These are phyloP conservation scores for Saturnispora gosingensis DNA, from an alignment of 805 yeast species.

Conservation along the genomic window DNA sequence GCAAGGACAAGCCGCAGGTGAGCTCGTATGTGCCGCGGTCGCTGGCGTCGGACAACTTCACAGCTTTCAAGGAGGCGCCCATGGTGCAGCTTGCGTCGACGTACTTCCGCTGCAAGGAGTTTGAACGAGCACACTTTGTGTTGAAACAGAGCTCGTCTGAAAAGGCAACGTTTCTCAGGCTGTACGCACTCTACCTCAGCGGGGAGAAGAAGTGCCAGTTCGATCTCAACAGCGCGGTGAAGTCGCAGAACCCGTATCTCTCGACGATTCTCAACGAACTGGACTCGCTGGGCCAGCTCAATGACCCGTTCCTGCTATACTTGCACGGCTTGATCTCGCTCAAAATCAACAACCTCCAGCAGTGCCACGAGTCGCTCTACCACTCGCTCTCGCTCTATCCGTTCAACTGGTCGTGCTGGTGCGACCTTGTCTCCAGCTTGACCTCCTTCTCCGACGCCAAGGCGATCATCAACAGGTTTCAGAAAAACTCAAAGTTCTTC, in stretches of 20 bases:
- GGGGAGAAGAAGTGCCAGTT: conserved; percentile 73
- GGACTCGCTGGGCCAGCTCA: conserved; percentile 24
- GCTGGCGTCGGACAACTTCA: not conserved
- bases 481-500: conserved; percentile 28
- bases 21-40: not conserved
- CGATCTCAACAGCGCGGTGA: conserved; percentile 43
- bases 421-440: conserved; percentile 59
- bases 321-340: conserved; percentile 60
- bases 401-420: conserved; percentile 92
- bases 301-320: conserved; percentile 59
- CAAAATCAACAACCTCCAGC: conserved; percentile 48
- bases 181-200: conserved; percentile 62
- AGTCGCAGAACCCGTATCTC: conserved; percentile 23
- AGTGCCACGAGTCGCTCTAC: conserved; percentile 54
- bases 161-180: conserved; percentile 47
- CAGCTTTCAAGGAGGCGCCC: not conserved
- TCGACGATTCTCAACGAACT: conserved; percentile 35
- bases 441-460: conserved; percentile 53
- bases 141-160: conserved; percentile 44
- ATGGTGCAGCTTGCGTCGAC: conserved; percentile 44
- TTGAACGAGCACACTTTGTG: conserved; percentile 60
- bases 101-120: conserved; percentile 77
- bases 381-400: conserved; percentile 63
- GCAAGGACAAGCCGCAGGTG: not conserved
- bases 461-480: conserved; percentile 30